phyloP scores from a whole-genome alignment of 2,329 filamentous ascomycete genomes.

The Sporothrix globosa region DNA sequence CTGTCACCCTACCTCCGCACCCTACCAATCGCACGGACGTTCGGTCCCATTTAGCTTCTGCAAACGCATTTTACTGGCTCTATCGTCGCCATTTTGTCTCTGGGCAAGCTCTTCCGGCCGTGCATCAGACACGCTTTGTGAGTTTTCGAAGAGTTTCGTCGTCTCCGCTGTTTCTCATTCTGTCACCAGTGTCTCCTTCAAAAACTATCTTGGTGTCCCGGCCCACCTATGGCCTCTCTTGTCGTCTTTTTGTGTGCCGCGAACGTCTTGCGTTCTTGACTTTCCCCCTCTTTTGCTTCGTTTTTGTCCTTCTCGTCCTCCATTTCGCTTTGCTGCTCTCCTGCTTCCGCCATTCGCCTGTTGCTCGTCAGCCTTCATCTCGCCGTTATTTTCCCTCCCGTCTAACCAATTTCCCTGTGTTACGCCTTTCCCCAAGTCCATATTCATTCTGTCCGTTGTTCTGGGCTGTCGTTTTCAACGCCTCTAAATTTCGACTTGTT shows the following conservation, averaged over 20 bases:
- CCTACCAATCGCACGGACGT: conserved; percentile 24
- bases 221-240: conserved; percentile 8
- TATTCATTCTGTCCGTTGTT: background rate
- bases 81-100: conserved; percentile 5
- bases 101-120: background rate
- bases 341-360: background rate
- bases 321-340: background rate
- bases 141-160: conserved; percentile 27
- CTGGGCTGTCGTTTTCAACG: conserved; percentile 6
- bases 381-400: conserved; percentile 12
- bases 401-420: conserved; percentile 26
- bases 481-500: background rate
- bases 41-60: conserved; percentile 28
- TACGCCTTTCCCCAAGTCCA: conserved; percentile 25
- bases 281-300: background rate
- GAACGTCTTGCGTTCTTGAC: background rate
- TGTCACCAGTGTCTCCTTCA: conserved; percentile 8
- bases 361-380: conserved; percentile 5
- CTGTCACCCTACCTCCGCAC: conserved; percentile 11
- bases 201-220: conserved; percentile 9
- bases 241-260: background rate
- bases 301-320: background rate
- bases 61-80: conserved; percentile 22
- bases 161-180: conserved; percentile 16
- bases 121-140: conserved; percentile 13